Base-by-base conservation (phyloP, 164 flowering plant species). In the Protea cynaroides region DNA sequence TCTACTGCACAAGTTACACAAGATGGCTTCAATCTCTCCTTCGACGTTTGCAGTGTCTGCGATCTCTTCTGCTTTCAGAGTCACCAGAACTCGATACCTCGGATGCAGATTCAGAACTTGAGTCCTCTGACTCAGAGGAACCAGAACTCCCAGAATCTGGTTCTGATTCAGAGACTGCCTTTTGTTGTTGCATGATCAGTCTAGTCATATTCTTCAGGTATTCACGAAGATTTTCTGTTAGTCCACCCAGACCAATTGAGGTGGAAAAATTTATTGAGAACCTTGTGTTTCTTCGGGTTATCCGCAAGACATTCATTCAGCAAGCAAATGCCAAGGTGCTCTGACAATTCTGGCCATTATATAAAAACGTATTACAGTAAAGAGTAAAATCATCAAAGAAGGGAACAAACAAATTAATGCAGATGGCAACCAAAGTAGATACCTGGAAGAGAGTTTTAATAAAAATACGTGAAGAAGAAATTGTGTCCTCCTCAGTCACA, bases 381-480 rank as follows among this genome's bases (percentile, higher is more conserved):
- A n/a, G n/a, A 69, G 49, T 50, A 25, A 23, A 9, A 25, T n/a
- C 4, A 25, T 43, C 3, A n/a, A n/a, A 50, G 58, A 25, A 29
- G 2, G 12, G 11, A 14, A 17, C 56, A 59, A 5, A 18, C 13
- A 19, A 37, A 50, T 54, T 6, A 13, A 1, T 34, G 56, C 0
- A 8, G 2, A 57, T 23, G 56, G 47, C 8, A 63, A 62, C 14
- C 17, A 18, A 44, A 1, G 21, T 25, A 66, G 25, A 34, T 73
- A 83, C 94, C 87, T 90, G 92, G 76, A 94, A 94, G 52, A 94
- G 86, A 66, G 87, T 91, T 77, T 94, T 94, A 25, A 94, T 89
- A 63, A 94, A 94, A 43, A 94, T 94, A 65, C 96, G 92, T 19
- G 99, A 91, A 14, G 99, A 94, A 3, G 99, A 91, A 18, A 97